phyloP scores from a whole-genome alignment of 2,329 filamentous ascomycete species.

The Teratosphaeria pseudoeucalypti region DNA sequence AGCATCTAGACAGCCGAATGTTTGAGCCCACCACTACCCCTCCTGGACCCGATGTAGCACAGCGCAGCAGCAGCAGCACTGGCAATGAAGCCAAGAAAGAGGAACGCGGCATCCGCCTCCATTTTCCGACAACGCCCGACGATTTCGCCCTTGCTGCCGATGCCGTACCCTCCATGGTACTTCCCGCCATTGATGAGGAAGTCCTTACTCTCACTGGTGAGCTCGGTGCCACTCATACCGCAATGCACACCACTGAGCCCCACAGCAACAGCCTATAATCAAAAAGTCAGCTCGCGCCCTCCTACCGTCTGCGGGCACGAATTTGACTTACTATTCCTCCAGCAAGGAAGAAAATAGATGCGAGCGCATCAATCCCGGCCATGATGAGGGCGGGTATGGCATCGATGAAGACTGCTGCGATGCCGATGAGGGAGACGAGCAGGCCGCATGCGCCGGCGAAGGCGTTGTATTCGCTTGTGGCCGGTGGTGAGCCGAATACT shows the following conservation, averaged over 20 bases:
- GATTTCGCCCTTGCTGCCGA: neutral
- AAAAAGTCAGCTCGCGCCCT: neutral
- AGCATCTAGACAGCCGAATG: conserved; percentile 1
- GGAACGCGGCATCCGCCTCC: conserved; percentile 15
- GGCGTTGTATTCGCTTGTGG: conserved; percentile 13
- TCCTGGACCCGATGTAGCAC: conserved; percentile 5
- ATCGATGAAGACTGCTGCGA: conserved; percentile 13
- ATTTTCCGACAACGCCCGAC: conserved; percentile 11
- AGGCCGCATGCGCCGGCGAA: conserved; percentile 18
- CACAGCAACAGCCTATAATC: conserved; percentile 11
- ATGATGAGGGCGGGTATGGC: conserved; percentile 11
- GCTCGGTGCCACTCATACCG: conserved; percentile 5
- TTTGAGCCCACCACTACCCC: conserved; percentile 1
- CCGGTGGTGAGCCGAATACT: conserved; percentile 8
- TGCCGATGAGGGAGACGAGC: conserved; percentile 13
- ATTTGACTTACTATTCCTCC: conserved; percentile 18
- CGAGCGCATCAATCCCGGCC: conserved; percentile 12
- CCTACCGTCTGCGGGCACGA: neutral
- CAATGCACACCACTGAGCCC: conserved; percentile 8
- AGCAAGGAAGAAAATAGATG: conserved; percentile 14
- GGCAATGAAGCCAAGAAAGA: conserved; percentile 13
- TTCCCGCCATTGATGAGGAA: conserved; percentile 13
- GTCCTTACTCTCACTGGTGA: neutral
- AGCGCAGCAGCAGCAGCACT: conserved; percentile 7
- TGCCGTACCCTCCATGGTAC: neutral